Evolutionary conservation across 495 filamentous ascomycete species (phyloP).

Genomic region (Hypoxylon perforatum): DNA sequence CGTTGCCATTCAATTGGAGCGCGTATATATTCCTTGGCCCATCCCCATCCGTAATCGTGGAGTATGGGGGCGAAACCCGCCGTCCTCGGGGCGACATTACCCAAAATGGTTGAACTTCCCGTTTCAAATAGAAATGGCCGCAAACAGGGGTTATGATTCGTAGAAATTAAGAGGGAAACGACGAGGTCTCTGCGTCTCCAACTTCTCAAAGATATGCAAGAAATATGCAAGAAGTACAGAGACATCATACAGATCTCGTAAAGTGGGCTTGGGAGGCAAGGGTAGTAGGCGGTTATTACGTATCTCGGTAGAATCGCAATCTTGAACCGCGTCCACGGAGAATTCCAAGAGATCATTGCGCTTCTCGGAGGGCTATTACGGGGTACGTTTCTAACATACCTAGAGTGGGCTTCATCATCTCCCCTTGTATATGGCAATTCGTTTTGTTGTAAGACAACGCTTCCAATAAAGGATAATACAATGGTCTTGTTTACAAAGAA

Average conservation of each 20-base stretch:
- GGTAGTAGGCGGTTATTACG: no score
- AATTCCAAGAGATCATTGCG: no score
- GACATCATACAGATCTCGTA: not conserved
- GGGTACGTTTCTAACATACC: no score
- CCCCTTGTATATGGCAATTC: no score
- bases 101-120: not conserved
- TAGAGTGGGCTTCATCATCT: no score
- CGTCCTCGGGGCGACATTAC: not conserved
- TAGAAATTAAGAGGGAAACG: no score
- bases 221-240: not conserved
- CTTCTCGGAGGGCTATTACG: no score
- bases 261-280: not conserved
- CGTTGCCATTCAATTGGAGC: slow-evolving; percentile 19
- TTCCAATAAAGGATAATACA: no score
- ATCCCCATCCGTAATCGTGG: not conserved
- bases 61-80: not conserved
- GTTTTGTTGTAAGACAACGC: no score
- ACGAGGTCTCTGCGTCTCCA: not conserved
- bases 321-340: no score
- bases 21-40: slow-evolving; percentile 8
- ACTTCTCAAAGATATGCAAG: slow-evolving; percentile 4
- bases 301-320: no score
- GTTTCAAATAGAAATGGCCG: slow-evolving; percentile 9
- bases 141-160: slow-evolving; percentile 9
- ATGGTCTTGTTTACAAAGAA: no score